These are phyloP conservation scores for Colletotrichum sidae DNA, from an alignment of 2,329 filamentous ascomycete genomes.

Conservation along the genomic window DNA sequence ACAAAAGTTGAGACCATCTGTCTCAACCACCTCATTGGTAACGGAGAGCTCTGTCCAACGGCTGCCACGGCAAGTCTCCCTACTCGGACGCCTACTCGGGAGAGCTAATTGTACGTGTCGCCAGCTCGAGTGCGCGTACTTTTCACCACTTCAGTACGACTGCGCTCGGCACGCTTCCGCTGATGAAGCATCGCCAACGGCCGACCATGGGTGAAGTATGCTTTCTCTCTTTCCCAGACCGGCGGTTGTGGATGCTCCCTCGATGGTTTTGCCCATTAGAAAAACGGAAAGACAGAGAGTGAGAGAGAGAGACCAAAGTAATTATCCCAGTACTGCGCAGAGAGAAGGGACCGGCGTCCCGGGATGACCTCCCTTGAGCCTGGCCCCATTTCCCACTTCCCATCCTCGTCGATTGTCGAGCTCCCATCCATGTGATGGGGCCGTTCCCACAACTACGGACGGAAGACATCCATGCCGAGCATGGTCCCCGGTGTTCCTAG, in stretches of 20 bases:
- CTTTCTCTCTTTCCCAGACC: slow-evolving; percentile 12
- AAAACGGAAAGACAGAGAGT: neutral
- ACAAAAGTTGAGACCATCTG: too few species aligned
- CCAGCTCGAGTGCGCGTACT: neutral
- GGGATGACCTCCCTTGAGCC: too few species aligned
- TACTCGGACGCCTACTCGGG: neutral
- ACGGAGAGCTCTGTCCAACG: too few species aligned
- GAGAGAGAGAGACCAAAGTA: too few species aligned
- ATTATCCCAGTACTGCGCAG: too few species aligned
- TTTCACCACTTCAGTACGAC: neutral
- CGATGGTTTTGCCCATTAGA: neutral
- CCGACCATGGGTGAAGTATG: neutral
- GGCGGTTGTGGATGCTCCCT: neutral
- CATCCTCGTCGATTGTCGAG: neutral
- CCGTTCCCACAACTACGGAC: neutral
- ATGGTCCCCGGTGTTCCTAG: slow-evolving; percentile 5
- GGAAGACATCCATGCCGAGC: slow-evolving; percentile 15
- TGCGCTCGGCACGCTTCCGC: neutral
- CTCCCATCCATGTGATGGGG: neutral
- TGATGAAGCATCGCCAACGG: neutral
- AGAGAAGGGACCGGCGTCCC: too few species aligned
- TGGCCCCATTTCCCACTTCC: neutral
- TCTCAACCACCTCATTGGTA: too few species aligned
- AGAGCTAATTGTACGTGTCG: slow-evolving; percentile 1
- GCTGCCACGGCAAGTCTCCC: too few species aligned